Conservation (phyloP, 1,139 yeast species). For the Scheffersomyces stambukii region DNA sequence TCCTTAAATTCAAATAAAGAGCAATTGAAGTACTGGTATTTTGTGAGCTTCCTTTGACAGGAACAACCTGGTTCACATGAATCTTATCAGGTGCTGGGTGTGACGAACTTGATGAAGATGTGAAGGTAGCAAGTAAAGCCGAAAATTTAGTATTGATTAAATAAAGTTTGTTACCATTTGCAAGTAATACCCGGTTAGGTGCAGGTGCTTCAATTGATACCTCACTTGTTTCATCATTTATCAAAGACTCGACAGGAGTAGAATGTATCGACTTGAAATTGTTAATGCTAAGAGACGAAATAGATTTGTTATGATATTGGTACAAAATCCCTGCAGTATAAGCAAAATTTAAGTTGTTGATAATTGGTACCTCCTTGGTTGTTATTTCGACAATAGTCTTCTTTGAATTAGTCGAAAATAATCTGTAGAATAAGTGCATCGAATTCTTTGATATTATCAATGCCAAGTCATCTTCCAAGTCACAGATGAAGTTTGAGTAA, state of each 20-base stretch:
- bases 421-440: slow-evolving; percentile 15
- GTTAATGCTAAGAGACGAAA: slow-evolving; percentile 18
- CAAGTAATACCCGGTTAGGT: slow-evolving; percentile 42
- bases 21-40: slow-evolving; percentile 39
- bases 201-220: slow-evolving; percentile 34
- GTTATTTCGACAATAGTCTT: slow-evolving; percentile 20
- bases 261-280: slow-evolving; percentile 19
- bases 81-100: slow-evolving; percentile 19
- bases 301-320: slow-evolving; percentile 17
- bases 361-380: slow-evolving; percentile 6
- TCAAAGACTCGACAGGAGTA: slow-evolving; percentile 18
- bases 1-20: slow-evolving; percentile 38
- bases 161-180: slow-evolving; percentile 34
- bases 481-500: slow-evolving; percentile 20
- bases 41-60: slow-evolving; percentile 40
- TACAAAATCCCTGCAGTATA: slow-evolving; percentile 26
- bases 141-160: slow-evolving; percentile 43
- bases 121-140: slow-evolving; percentile 37
- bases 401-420: slow-evolving; percentile 19
- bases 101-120: slow-evolving; percentile 12
- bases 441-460: slow-evolving; percentile 12
- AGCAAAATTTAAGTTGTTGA: slow-evolving; percentile 14
- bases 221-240: slow-evolving; percentile 9
- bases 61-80: slow-evolving; percentile 31
- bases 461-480: slow-evolving; percentile 19